Evolutionary conservation across 169 alveolate genomes (phyloP).

Genomic region (Perkinsus olseni): DNA sequence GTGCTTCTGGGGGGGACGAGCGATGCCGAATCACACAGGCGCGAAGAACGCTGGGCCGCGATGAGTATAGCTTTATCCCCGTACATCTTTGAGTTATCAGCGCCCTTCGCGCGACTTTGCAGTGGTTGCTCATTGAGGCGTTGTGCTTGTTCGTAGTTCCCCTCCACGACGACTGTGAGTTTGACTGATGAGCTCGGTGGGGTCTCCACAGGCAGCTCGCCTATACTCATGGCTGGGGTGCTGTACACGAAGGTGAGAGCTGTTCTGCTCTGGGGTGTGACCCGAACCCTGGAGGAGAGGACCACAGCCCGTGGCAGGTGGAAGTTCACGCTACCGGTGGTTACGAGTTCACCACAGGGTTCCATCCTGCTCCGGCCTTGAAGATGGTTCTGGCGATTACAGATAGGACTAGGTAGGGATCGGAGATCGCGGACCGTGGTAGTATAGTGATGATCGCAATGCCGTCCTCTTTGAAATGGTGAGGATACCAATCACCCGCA

Average conservation of each 20-base stretch:
- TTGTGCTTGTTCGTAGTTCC: background rate
- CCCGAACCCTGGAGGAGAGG: too few relatives aligned
- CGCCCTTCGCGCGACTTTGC: too few relatives aligned
- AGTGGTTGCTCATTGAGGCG: too few relatives aligned
- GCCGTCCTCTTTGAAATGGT: too few relatives aligned
- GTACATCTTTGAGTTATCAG: too few relatives aligned
- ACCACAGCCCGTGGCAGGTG: too few relatives aligned
- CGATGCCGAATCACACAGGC: too few relatives aligned
- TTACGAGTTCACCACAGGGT: background rate
- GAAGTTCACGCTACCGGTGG: background rate
- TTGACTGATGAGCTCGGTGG: background rate
- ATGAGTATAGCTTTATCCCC: too few relatives aligned
- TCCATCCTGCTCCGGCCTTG: background rate
- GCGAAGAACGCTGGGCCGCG: too few relatives aligned
- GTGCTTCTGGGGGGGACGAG: too few relatives aligned
- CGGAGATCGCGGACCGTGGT: background rate
- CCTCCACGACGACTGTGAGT: background rate
- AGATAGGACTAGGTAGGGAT: background rate
- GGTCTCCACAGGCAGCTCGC: background rate
- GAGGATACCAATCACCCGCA: too few relatives aligned
- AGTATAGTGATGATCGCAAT: background rate
- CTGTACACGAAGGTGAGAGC: background rate
- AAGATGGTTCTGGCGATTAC: background rate
- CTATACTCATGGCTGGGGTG: background rate
- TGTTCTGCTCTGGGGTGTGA: too few relatives aligned